Evolutionary conservation across 257 asterid species (phyloP).

Genomic region (Solanum chmielewskii): DNA sequence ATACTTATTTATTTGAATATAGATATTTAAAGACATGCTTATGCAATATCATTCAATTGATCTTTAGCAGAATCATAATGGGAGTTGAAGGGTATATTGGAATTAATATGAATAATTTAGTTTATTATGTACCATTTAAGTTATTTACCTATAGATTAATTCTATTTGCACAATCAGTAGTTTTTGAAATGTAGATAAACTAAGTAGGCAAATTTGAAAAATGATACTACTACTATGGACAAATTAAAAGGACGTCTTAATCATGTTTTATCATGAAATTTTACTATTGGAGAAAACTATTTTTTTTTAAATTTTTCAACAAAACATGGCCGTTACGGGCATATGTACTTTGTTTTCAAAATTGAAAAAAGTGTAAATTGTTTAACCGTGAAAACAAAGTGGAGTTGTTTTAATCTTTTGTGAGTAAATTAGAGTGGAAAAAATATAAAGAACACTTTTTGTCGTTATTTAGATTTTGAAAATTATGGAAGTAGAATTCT

Average conservation of each 20-base stretch:
- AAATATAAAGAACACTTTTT: background rate
- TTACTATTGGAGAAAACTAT: background rate
- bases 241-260: background rate
- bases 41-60: too few species aligned
- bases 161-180: background rate
- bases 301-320: background rate
- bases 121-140: background rate
- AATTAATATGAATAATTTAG: background rate
- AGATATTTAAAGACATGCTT: too few species aligned
- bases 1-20: too few species aligned
- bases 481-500: too few species aligned
- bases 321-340: background rate
- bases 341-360: too few species aligned
- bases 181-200: background rate
- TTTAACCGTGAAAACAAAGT: too few species aligned
- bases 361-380: too few species aligned
- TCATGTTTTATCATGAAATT: too few species aligned
- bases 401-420: background rate
- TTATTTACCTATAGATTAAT: background rate
- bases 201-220: background rate
- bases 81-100: too few species aligned
- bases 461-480: too few species aligned
- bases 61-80: too few species aligned
- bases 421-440: background rate
- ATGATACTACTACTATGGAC: background rate